These are phyloP conservation scores for Clonostachys solani DNA, from an alignment of 2,329 filamentous ascomycete species.

Conservation along the genomic window DNA sequence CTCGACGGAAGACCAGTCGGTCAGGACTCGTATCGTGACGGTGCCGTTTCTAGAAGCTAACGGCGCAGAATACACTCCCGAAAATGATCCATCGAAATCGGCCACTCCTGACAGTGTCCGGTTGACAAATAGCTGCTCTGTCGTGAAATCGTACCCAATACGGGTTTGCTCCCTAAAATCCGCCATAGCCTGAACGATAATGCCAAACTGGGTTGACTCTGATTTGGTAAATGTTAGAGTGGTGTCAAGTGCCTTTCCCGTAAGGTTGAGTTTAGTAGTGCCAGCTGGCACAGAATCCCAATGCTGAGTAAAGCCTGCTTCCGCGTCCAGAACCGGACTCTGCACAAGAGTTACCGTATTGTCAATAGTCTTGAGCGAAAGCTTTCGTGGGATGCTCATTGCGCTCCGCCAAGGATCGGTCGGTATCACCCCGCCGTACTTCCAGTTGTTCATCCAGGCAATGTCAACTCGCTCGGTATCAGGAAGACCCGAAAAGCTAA, in stretches of 20 bases:
- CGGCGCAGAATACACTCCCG: slow-evolving; percentile 1
- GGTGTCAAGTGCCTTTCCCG: slow-evolving; percentile 1
- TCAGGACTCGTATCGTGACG: slow-evolving; percentile 2
- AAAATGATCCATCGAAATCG: slow-evolving; percentile 1
- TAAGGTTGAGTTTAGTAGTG: not conserved
- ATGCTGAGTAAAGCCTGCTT: not conserved
- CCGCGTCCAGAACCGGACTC: not conserved
- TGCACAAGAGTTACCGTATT: slow-evolving; percentile 1
- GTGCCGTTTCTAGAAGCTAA: not conserved
- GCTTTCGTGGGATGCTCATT: slow-evolving; percentile 1
- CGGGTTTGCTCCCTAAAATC: slow-evolving; percentile 2
- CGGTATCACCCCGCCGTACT: slow-evolving; percentile 1
- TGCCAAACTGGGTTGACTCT: slow-evolving; percentile 1
- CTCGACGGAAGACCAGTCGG: slow-evolving; percentile 4
- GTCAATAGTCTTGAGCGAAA: not conserved
- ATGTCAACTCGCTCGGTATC: slow-evolving; percentile 1
- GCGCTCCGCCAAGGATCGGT: slow-evolving; percentile 4
- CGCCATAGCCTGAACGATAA: slow-evolving; percentile 1
- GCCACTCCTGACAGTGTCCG: slow-evolving; percentile 1
- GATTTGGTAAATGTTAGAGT: slow-evolving; percentile 1
- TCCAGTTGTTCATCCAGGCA: slow-evolving; percentile 4
- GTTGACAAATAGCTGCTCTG: slow-evolving; percentile 1
- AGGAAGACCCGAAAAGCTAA: slow-evolving; percentile 2
- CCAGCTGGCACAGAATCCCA: slow-evolving; percentile 1
- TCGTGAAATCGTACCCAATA: slow-evolving; percentile 1